A percentile compares a stretch with the other conserved stretches of the same genome.
These are phyloP conservation scores for Ceratopteris richardii DNA, from an alignment of 75 land plant genomes.

Conservation along the genomic window DNA sequence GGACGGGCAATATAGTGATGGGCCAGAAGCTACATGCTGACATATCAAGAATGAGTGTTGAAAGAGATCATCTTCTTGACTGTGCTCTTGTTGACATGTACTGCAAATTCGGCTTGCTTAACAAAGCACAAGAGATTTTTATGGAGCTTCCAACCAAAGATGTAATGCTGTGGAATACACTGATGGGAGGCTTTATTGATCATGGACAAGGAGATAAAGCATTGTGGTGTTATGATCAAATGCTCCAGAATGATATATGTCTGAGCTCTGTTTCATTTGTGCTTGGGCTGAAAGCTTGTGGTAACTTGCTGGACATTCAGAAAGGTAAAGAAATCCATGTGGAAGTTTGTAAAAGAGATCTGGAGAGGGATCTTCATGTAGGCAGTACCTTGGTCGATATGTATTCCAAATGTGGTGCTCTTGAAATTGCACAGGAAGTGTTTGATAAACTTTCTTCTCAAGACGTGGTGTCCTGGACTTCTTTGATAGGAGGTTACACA, in stretches of 20 bases:
- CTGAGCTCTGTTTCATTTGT: slow-evolving; percentile 42
- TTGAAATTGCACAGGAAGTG: slow-evolving; percentile 12
- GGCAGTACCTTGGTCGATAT: slow-evolving; percentile 14
- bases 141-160: neutral
- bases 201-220: neutral
- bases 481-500: slow-evolving; percentile 13
- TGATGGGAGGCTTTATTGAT: slow-evolving; percentile 2
- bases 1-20: slow-evolving; percentile 30
- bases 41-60: neutral
- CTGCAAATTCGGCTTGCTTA: neutral
- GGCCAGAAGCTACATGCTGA: slow-evolving; percentile 26
- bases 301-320: neutral
- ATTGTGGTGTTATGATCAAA: neutral
- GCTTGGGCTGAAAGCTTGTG: slow-evolving; percentile 14
- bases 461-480: slow-evolving; percentile 23
- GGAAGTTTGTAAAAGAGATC: neutral
- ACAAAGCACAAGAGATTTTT: slow-evolving; percentile 4
- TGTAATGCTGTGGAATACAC: slow-evolving; percentile 4
- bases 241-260: slow-evolving; percentile 8
- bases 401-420: slow-evolving; percentile 16
- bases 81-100: slow-evolving; percentile 4
- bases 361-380: slow-evolving; percentile 7
- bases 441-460: slow-evolving; percentile 4
- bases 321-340: slow-evolving; percentile 7
- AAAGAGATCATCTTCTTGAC: neutral